Percentiles rank a stretch among this genome's conserved stretches.
phyloP scores from a whole-genome alignment of 345 rosid species.

The Eucalyptus sideroxylon region DNA sequence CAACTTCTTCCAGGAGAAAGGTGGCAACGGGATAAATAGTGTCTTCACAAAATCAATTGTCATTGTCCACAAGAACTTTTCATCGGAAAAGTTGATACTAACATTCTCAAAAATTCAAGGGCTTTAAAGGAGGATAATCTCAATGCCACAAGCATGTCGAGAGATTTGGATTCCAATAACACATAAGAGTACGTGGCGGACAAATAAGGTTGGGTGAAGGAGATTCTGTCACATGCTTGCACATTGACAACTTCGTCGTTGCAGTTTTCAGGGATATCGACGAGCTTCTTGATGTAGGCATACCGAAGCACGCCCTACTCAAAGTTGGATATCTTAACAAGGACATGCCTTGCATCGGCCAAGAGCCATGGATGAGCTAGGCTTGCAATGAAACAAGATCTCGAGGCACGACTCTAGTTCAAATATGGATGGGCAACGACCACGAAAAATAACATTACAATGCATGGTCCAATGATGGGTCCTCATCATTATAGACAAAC shows the following conservation, averaged over 20 bases:
- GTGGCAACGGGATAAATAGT: no score
- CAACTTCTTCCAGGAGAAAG: no score
- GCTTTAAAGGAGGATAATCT: no score
- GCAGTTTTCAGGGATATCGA: background rate
- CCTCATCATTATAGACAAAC: background rate
- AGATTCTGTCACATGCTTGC: background rate
- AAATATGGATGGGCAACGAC: no score
- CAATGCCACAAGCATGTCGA: no score
- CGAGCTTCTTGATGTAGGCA: background rate
- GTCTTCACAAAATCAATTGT: no score
- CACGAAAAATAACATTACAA: no score
- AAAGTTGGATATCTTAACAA: no score
- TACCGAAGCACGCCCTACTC: background rate
- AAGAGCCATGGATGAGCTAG: background rate
- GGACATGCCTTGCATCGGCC: background rate
- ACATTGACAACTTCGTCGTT: accelerated
- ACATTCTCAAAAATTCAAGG: no score
- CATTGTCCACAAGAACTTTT: no score
- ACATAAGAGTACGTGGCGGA: accelerated
- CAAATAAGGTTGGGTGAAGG: background rate
- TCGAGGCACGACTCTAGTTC: accelerated
- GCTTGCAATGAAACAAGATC: no score
- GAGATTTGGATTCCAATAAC: background rate
- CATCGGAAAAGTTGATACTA: no score
- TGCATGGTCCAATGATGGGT: background rate